Percentiles rank a stretch among this genome's conserved stretches.
Conservation (phyloP, 768 basidiomycete species). For the Mycena indigotica region DNA sequence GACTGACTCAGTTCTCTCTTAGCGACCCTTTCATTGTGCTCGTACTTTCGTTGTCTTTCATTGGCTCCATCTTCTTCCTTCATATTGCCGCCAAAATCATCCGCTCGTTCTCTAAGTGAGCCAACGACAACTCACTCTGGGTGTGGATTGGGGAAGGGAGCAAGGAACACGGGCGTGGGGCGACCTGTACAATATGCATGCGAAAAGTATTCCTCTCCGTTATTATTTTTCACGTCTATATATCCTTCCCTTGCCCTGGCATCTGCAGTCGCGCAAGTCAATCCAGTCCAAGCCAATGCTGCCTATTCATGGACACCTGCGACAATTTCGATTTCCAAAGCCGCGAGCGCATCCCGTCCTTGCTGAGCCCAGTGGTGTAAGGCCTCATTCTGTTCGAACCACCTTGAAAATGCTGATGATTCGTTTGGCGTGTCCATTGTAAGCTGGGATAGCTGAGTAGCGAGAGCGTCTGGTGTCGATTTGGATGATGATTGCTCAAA, state of each 20-base stretch:
- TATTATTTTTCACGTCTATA: neutral
- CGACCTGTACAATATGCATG: conserved; percentile 33
- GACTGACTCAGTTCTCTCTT: too few species aligned
- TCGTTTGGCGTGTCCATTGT: neutral
- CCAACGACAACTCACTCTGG: neutral
- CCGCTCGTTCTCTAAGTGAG: conserved; percentile 83
- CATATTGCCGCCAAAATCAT: conserved; percentile 96
- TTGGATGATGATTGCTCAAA: too few species aligned
- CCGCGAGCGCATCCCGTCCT: conserved; percentile 15
- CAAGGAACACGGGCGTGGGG: conserved; percentile 1
- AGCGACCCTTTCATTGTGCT: conserved; percentile 98
- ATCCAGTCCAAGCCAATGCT: neutral
- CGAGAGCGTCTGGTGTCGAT: conserved; percentile 3
- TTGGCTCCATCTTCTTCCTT: conserved; percentile 98
- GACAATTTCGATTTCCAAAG: conserved; percentile 15
- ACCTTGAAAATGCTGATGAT: conserved; percentile 3
- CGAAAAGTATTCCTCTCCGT: conserved; percentile 36
- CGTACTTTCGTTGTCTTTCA: conserved; percentile 93
- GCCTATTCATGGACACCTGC: conserved; percentile 6
- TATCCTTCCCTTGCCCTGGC: neutral
- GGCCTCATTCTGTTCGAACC: conserved; percentile 16
- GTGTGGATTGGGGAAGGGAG: conserved; percentile 1
- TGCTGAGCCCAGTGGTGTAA: conserved; percentile 10
- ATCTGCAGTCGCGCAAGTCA: neutral
- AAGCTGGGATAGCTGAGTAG: neutral